Conservation (phyloP, 108 stramenopile species). For the Thalassiosira profunda region DNA sequence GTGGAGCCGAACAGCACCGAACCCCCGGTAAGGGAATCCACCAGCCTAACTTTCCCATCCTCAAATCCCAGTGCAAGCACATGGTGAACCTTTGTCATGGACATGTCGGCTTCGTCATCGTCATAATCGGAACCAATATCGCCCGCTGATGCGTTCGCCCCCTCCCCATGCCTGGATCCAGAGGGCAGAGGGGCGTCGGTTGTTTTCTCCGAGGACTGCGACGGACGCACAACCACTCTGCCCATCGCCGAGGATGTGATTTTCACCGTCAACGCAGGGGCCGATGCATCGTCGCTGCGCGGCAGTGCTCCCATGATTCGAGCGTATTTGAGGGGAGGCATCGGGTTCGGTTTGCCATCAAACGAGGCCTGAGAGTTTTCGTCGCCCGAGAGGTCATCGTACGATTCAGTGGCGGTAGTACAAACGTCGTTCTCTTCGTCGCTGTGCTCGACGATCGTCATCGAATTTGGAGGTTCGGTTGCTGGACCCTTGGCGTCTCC, state of each 20-base stretch:
- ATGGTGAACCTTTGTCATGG: constrained; percentile 2
- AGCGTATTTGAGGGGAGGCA: constrained; percentile 44
- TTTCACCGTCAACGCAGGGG: constrained; percentile 24
- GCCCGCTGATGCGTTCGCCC: neutral
- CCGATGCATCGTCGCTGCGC: constrained; percentile 4
- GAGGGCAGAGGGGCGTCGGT: constrained; percentile 11
- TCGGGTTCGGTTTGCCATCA: constrained; percentile 21
- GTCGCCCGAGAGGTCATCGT: constrained; percentile 10
- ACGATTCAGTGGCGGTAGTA: constrained; percentile 19
- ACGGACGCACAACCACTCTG: constrained; percentile 21
- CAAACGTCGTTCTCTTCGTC: neutral
- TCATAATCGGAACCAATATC: constrained; percentile 16
- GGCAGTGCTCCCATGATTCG: constrained; percentile 37
- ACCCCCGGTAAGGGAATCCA: constrained; percentile 5
- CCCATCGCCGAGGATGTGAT: constrained; percentile 29
- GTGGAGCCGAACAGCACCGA: neutral
- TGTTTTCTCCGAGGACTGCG: neutral
- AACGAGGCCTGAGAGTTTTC: constrained; percentile 28
- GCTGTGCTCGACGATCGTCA: neutral
- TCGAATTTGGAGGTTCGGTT: neutral
- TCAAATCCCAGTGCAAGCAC: constrained; percentile 13
- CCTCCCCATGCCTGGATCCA: constrained; percentile 17
- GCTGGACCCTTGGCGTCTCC: neutral
- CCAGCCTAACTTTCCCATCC: constrained; percentile 7
- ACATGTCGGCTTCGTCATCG: constrained; percentile 17